Base-by-base conservation (phyloP, 169 alveolate species). In the Theileria orientalis region DNA sequence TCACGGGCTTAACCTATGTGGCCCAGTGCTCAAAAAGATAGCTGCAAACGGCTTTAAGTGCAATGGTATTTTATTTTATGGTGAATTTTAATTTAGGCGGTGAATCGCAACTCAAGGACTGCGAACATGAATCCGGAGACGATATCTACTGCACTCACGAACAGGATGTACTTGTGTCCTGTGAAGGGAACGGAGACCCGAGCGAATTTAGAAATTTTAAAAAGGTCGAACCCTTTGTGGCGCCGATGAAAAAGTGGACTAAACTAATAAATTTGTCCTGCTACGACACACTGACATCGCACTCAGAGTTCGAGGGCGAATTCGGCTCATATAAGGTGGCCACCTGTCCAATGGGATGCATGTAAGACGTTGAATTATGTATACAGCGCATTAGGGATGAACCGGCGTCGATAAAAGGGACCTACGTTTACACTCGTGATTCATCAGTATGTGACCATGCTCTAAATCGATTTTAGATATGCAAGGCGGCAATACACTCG, bases 401-500 rank as follows among this genome's bases (percentile, higher is more conserved):
- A 1, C 87, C 83, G 6, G 84, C 92, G 0, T 30, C 73, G 1
- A 19, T 94, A 11, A 92, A 88, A 64, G 97, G 97, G 41, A 92
- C 95, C 19, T 90, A 74, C 68, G 73, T 94, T 32, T 94, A 94
- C 73, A 91, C 97, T 11, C 93, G 87, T 23, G 97, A 94, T 57
- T 91, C 95, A 13, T 84, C 93, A 25, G 64, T 68, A 44, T n/a
- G 16, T 87, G 74, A 27, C 30, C 61, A 67, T 62, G 32, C 21
- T 21, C 54, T 69, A 29, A 61, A 86, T 8, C 13, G 0, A 2
- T 3, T n/a, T 6, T 44, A 63, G 77, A 93, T 93, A 23, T 94
- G 97, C 83, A 91, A 94, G 78, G 95, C 97, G 7, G 97, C 96
- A n/a, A 88, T 92, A 47, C 97, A 94, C 51, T 89, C 95, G 37